Evolutionary conservation across 345 rosid genomes (phyloP).

Genomic region (Erucastrum elatum): DNA sequence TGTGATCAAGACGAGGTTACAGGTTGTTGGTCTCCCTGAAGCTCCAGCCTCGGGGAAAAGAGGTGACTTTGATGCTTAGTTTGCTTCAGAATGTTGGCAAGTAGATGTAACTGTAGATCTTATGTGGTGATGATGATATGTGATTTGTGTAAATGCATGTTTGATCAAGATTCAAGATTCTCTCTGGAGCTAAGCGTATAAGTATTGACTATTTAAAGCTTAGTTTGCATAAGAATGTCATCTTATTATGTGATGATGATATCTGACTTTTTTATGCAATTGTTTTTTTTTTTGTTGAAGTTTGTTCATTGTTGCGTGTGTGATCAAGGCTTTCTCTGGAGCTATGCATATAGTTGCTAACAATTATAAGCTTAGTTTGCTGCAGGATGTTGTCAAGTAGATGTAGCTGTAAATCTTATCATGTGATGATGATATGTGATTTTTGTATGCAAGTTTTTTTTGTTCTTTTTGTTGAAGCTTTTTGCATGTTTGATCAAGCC

Average conservation of each 20-base stretch:
- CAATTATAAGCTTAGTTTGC: constrained; percentile 2
- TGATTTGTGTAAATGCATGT: not conserved
- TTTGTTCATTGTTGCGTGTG: not conserved
- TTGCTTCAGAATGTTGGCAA: not conserved
- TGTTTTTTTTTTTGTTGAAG: too few species aligned
- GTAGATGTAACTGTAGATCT: constrained; percentile 2
- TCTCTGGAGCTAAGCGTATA: not conserved
- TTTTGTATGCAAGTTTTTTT: not conserved
- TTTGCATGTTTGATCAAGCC: not conserved
- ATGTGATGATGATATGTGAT: not conserved
- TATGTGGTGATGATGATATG: constrained; percentile 1
- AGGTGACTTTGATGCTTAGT: constrained; percentile 48
- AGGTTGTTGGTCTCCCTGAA: constrained; percentile 81
- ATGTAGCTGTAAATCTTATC: not conserved
- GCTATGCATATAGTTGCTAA: not conserved
- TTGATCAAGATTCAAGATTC: not conserved
- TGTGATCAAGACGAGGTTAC: constrained; percentile 95
- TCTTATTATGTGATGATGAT: not conserved
- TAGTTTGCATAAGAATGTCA: not conserved
- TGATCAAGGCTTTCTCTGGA: not conserved
- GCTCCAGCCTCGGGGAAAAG: constrained; percentile 48
- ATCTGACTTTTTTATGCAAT: not conserved
- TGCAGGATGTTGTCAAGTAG: not conserved
- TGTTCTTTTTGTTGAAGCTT: not conserved
- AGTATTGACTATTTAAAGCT: not conserved